phyloP scores from a whole-genome alignment of 2,329 filamentous ascomycete genomes.

The Monosporascus sp. region DNA sequence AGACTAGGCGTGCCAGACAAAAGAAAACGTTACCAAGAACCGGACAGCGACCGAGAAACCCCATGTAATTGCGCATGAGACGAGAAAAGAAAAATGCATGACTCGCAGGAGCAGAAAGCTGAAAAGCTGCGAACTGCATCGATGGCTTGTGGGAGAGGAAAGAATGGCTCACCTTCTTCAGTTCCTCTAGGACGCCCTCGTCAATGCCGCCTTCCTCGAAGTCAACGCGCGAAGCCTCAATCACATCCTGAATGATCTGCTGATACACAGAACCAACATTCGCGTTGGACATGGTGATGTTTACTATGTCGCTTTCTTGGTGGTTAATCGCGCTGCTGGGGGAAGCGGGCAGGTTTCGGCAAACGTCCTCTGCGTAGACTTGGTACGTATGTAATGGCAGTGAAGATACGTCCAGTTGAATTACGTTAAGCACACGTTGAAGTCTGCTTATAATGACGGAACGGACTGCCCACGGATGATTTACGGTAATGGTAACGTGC shows the following conservation, averaged over 20 bases:
- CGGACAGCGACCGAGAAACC: background rate
- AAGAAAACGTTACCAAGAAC: constrained; percentile 1
- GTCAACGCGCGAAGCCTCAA: constrained; percentile 86
- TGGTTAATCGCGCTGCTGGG: background rate
- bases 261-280: constrained; percentile 74
- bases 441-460: too few relatives aligned
- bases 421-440: too few relatives aligned
- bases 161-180: constrained; percentile 68
- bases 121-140: background rate
- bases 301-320: background rate
- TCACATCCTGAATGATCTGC: constrained; percentile 75
- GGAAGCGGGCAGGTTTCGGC: background rate
- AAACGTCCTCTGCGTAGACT: too few relatives aligned
- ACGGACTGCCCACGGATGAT: too few relatives aligned
- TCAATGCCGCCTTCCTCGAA: constrained; percentile 96
- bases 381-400: too few relatives aligned
- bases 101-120: background rate
- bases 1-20: constrained; percentile 16
- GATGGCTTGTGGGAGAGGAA: constrained; percentile 1
- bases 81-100: background rate
- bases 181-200: constrained; percentile 76
- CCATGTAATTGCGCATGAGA: background rate
- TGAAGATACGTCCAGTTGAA: too few relatives aligned
- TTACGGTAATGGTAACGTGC: too few relatives aligned
- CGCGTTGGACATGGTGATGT: constrained; percentile 51